Base-by-base conservation (phyloP, 192 early-diverging fungal genomes). In the Backusella tarrabulga region DNA sequence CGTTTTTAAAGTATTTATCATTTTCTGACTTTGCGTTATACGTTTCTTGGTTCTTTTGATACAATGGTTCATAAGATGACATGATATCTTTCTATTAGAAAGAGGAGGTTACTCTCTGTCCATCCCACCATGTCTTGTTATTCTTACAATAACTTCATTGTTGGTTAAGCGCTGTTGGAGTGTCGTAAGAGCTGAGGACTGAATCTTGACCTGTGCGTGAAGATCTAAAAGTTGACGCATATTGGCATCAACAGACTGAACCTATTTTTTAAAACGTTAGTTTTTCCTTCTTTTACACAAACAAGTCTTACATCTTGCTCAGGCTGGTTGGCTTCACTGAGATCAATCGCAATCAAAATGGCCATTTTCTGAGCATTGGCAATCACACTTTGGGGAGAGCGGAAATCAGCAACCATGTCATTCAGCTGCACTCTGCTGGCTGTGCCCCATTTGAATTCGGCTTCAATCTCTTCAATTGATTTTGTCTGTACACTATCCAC, bases 61-160 rank as follows among this genome's bases (percentile, higher is more conserved):
- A 32, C 3, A 68, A 34, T 15, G 40, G 7, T 1, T 73, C 29
- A 76, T 76, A 79, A 36, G 23, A n/a, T 29, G 34, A 19, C 0
- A 76, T 35, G 34, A 82, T 41, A 69, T 79, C 71, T 50, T 77
- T 77, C 76, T 83, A 52, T 32, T 32, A 32, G 3, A 32, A 32
- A 32, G 32, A 32, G 32, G 32, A 32, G 32, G 32, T 32, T 32
- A 32, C 32, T 32, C 32, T 32, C 32, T 32, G 32, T 3, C 32
- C 3, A 2, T 3, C 32, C 32, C 32, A 3, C 3, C 11, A 17
- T 35, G 41, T 23, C 8, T 41, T 34, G 2, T 36, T 35, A 7
- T 34, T 32, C 12, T 23, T 78, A 85, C 80, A 72, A 80, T 71
- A 3, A 23, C 42, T 23, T 85, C 34, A 17, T 71, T 73, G 0